phyloP scores from a whole-genome alignment of 169 alveolate genomes.

The Ophryocystis elektroscirrha region DNA sequence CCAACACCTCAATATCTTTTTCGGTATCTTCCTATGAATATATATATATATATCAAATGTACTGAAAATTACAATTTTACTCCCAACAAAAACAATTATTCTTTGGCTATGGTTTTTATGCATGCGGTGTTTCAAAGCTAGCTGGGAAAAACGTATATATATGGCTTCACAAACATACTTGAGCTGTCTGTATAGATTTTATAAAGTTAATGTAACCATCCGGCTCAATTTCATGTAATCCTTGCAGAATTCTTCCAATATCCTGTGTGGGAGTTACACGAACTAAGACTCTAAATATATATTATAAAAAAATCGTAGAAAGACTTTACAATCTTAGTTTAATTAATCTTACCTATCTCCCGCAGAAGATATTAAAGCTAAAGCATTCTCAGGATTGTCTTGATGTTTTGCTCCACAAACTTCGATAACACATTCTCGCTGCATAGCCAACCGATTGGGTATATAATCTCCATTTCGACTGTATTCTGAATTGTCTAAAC shows the following conservation, averaged over 20 bases:
- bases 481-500: slow-evolving; percentile 87
- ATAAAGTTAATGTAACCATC: slow-evolving; percentile 45
- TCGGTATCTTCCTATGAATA: slow-evolving; percentile 13
- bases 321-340: neutral
- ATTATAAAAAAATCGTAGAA: neutral
- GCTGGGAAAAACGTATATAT: slow-evolving; percentile 19
- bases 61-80: slow-evolving; percentile 46
- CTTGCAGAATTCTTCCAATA: slow-evolving; percentile 41
- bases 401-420: too few species aligned
- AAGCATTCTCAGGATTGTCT: slow-evolving; percentile 62
- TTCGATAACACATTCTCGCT: too few species aligned
- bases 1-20: slow-evolving; percentile 53
- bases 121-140: slow-evolving; percentile 83
- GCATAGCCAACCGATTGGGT: slow-evolving; percentile 59
- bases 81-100: slow-evolving; percentile 77
- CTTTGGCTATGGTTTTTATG: slow-evolving; percentile 75
- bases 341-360: slow-evolving; percentile 34
- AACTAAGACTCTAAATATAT: slow-evolving; percentile 36
- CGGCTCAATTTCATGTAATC: slow-evolving; percentile 30
- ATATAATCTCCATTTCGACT: slow-evolving; percentile 56
- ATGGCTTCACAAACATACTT: slow-evolving; percentile 4
- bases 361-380: slow-evolving; percentile 65
- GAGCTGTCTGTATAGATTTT: slow-evolving; percentile 56
- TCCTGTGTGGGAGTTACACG: slow-evolving; percentile 60
- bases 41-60: too few species aligned